Conservation (phyloP, 75 land plant species). For the Picea glauca region DNA sequence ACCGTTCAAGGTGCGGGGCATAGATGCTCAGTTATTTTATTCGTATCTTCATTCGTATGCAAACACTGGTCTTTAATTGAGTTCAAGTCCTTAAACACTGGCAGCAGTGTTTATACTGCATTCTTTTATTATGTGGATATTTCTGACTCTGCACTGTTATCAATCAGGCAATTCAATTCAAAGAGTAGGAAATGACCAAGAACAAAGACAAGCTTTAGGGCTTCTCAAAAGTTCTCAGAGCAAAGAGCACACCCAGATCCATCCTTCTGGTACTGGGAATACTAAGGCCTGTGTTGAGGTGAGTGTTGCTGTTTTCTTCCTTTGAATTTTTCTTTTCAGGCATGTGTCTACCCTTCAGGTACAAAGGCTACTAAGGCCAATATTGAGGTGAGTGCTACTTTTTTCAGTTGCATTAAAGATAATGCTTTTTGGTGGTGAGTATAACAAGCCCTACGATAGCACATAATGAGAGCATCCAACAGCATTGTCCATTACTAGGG, state of each 20-base stretch:
- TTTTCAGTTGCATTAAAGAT: background rate
- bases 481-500: too few relatives aligned
- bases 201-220: conserved; percentile 59
- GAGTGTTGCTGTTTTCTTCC: background rate
- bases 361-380: background rate
- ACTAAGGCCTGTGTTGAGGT: conserved; percentile 60
- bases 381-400: background rate
- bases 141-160: background rate
- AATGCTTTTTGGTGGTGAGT: too few relatives aligned
- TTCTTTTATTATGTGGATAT: background rate
- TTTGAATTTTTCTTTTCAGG: background rate
- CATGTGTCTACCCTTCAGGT: background rate
- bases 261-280: conserved; percentile 32
- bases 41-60: background rate
- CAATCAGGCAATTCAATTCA: conserved; percentile 46
- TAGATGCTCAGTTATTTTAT: background rate
- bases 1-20: background rate
- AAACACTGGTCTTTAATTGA: too few relatives aligned
- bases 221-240: conserved; percentile 22
- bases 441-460: too few relatives aligned
- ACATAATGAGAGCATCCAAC: too few relatives aligned
- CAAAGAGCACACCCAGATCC: conserved; percentile 15
- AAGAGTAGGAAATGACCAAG: conserved; percentile 35
- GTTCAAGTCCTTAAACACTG: too few relatives aligned
- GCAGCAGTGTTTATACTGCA: background rate